Base-by-base conservation (phyloP, 2,329 filamentous ascomycete species). In the Thelonectria rubi region DNA sequence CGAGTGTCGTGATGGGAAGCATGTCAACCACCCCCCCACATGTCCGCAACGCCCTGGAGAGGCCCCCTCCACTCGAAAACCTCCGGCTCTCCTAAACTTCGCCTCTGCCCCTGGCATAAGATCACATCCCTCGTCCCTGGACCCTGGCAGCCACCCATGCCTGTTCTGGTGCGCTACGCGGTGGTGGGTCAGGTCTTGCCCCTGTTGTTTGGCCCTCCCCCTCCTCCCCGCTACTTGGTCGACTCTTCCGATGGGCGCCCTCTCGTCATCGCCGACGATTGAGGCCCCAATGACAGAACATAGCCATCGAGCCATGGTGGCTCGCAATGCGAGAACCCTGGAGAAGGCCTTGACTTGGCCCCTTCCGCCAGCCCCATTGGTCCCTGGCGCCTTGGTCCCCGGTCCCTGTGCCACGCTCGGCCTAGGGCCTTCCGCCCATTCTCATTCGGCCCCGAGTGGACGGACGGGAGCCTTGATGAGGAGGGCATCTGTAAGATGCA, bases 31-130 rank as follows among this genome's bases (percentile, higher is more conserved):
- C 68, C 68, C 68, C n/a, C 65, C 47, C 60, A 47, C 63, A 56
- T 46, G 51, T 49, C 60, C 30, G 55, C 65, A 54, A 58, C 21
- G 51, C 37, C 43, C 49, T 11, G 53, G 60, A 61, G 58, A 65
- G 60, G 52, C 52, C 52, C 61, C 45, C 66, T 59, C 66, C 68
- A 69, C 62, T 49, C 47, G 47, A 60, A 68, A 60, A 67, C 63
- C 55, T 68, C 67, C 60, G 62, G 63, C 49, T 62, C 45, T 58
- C 58, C 59, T 34, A 58, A 64, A 53, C 47, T 57, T 69, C 67
- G 67, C 65, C 59, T 66, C 59, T 68, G 43, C 68, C 68, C 66
- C 65, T 69, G 68, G 63, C 64, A 60, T 52, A 51, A 63, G 50
- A 64, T 65, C 46, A 58, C 59, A 34, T 54, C 63, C 47, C 56